phyloP scores from a whole-genome alignment of 768 basidiomycete genomes.

The Leucosporidium scottii region DNA sequence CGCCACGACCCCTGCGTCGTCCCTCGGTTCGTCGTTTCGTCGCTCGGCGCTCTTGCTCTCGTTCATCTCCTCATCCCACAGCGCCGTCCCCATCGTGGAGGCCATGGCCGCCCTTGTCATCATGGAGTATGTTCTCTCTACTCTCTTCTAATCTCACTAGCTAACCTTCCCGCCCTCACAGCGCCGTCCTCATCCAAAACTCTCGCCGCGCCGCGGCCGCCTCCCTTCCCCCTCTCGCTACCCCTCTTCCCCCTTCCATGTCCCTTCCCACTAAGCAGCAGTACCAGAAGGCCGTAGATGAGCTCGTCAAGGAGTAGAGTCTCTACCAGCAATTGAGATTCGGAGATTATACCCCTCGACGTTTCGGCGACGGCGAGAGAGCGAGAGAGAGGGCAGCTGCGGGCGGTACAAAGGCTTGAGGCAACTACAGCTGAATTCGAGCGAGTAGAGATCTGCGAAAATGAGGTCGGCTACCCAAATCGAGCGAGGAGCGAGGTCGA shows the following conservation, averaged over 20 bases:
- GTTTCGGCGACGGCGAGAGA: no score
- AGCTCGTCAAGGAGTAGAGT: slow-evolving; percentile 14
- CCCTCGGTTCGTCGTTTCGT: slow-evolving; percentile 49
- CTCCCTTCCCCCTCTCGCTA: slow-evolving; percentile 72
- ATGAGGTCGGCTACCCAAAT: no score
- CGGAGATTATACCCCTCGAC: no score
- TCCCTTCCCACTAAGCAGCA: slow-evolving; percentile 16
- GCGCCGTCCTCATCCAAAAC: slow-evolving; percentile 77
- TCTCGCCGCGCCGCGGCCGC: slow-evolving; percentile 65
- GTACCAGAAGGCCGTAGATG: slow-evolving; percentile 14
- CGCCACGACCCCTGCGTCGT: slow-evolving; percentile 97
- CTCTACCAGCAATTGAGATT: no score
- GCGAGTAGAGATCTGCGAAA: no score
- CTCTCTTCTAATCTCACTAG: neutral
- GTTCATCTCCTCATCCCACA: slow-evolving; percentile 45
- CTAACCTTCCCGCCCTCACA: slow-evolving; percentile 29
- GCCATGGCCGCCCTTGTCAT: slow-evolving; percentile 93
- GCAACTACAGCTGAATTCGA: no score
- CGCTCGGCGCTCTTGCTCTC: slow-evolving; percentile 81
- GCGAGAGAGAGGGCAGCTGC: no score
- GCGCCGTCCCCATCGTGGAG: slow-evolving; percentile 70
- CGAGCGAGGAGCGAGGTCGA: no score
- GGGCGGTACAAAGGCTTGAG: no score
- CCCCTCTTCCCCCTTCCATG: slow-evolving; percentile 88
- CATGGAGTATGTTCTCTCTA: slow-evolving; percentile 55